Base-by-base conservation (phyloP, 768 basidiomycete genomes). In the Leccinum obscurum region DNA sequence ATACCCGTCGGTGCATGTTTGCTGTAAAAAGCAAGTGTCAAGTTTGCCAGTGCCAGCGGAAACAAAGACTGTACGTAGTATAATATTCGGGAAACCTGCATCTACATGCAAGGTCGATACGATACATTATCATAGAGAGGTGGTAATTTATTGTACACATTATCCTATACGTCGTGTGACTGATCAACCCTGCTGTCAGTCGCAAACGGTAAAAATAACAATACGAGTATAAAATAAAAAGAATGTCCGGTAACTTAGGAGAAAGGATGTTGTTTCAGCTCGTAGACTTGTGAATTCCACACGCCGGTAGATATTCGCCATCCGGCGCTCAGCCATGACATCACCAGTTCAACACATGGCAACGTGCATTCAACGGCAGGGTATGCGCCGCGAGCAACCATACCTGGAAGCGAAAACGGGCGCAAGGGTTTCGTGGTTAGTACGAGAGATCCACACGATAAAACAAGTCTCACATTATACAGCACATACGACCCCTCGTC, bases 381-480 rank as follows among this genome's bases (percentile, higher is more conserved):
- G 55, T 54, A 39, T 63, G 60, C 46, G 52, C 60, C 0, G 54
- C 55, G 35, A 63, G 20, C 9, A 63, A 54, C 60, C 62, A 56
- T 20, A 63, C 52, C 62, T 63, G 34, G 44, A 35, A 15, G 52
- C 13, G 20, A 35, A 6, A 10, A 24, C 14, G 48, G 35, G 22
- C 20, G 26, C 32, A 34, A 11, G 3, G 17, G 4, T 20, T 35
- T 13, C 10, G 30, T 54, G 28, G 37, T 26, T 30, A 17, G 22
- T 15, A 26, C 7, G 4, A 20, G 9, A 4, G 20, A 35, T 11
- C 32, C 14, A 53, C 22, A 35, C 22, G 28, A 20, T 20, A 46
- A 58, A 35, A 48, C 6, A 48, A 20, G 20, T 57, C 58, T 22
- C 26, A 66, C 66, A 15, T 66, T 66, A 39, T 67, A 66, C 28